Base-by-base conservation (phyloP, 805 yeast species). In the Monosporozyma aquatica region DNA sequence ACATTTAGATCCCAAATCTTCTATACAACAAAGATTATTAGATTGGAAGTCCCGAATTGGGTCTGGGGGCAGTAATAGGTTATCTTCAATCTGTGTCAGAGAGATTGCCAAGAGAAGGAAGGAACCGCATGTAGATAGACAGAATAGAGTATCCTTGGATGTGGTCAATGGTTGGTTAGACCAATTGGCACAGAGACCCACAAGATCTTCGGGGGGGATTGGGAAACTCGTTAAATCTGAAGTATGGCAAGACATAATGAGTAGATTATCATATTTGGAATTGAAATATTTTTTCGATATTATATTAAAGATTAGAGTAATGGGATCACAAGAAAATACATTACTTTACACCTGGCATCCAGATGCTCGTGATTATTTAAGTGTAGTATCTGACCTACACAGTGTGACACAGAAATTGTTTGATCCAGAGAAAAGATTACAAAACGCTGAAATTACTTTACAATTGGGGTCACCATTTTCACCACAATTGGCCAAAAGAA, bases 321-420 rank as follows among this genome's bases (percentile, higher is more conserved):
- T 84, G n/a, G 73, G 78, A 4, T 28, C 34, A 21, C 69, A 78
- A 45, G 90, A 84, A 50, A 68, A 71, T 23, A 62, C 70, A 10
- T 69, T 87, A 43, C 63, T 87, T 38, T 52, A 61, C 5, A 51
- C 64, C 23, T 87, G 89, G 85, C 94, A 87, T 59, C 87, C 87
- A 0, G 89, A 86, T 58, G 90, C 94, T 0, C 65, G 70, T 8
- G 71, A 70, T 3, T 71, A 84, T 22, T 76, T 70, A 47, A 75
- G 78, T 45, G 77, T 83, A 6, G 82, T 87, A 3, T 76, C 78
- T 42, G 76, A 77, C 52, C 59, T 87, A 38, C 69, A 75, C 47
- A 63, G 71, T 8, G 80, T 84, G 1, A 77, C 87, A 47, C 66
- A 70, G 56, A 75, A 69, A 41, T 63, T 87, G 6, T 56, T 65